Percentiles rank a stretch among this genome's conserved stretches.
Evolutionary conservation across 139 green algal genomes (phyloP).

Genomic region (Tetraselmis striata): DNA sequence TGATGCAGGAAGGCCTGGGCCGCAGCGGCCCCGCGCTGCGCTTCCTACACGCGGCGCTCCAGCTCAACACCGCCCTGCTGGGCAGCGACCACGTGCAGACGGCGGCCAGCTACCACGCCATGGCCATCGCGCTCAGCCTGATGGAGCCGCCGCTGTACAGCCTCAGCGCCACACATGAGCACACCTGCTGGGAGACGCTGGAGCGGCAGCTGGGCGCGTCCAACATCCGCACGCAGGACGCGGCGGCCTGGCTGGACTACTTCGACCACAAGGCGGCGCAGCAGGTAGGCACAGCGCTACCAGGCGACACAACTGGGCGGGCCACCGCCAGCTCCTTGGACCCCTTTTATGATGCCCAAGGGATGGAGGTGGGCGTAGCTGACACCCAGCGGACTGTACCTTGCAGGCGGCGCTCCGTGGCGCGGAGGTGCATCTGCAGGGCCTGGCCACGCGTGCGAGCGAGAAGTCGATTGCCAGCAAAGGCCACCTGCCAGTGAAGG

Average conservation of each 20-base stretch:
- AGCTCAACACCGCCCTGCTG: conserved; percentile 35
- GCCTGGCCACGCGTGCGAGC: too few species aligned
- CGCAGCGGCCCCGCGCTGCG: conserved; percentile 24
- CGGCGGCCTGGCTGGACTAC: conserved; percentile 42
- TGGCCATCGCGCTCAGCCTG: conserved; percentile 41
- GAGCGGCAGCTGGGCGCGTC: conserved; percentile 27
- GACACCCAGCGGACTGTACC: too few species aligned
- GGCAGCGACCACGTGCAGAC: conserved; percentile 39
- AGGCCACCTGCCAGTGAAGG: conserved; percentile 15
- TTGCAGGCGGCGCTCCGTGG: too few species aligned
- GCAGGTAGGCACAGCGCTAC: too few species aligned
- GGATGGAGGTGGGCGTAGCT: too few species aligned
- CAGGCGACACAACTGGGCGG: not conserved
- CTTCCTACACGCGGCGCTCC: conserved; percentile 38
- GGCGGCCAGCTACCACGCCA: conserved; percentile 34
- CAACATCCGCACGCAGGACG: conserved; percentile 34
- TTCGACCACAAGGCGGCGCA: conserved; percentile 41
- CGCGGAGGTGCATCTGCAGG: too few species aligned
- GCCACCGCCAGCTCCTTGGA: not conserved
- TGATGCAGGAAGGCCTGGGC: conserved; percentile 42
- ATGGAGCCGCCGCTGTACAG: conserved; percentile 36
- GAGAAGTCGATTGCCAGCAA: conserved; percentile 13
- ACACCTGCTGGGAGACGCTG: conserved; percentile 39
- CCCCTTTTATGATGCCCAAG: too few species aligned
- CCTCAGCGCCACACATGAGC: conserved; percentile 35